phyloP scores from a whole-genome alignment of 768 basidiomycete species.

The Coprinopsis sp. region DNA sequence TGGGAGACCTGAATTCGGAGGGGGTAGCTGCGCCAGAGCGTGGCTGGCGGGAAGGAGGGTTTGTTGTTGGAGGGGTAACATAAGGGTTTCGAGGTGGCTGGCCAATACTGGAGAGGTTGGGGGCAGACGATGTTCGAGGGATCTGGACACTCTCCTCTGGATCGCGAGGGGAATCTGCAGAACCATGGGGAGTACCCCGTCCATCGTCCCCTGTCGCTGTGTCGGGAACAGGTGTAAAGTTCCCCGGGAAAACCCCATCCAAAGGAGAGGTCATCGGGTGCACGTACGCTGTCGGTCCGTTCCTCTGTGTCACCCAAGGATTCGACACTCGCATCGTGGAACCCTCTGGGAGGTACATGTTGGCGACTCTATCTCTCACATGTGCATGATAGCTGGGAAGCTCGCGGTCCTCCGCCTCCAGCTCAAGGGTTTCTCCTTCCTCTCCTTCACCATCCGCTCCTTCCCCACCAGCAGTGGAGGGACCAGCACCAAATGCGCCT shows the following conservation, averaged over 20 bases:
- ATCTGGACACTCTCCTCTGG: too few species aligned
- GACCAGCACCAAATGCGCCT: constrained; percentile 8
- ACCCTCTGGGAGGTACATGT: constrained; percentile 63
- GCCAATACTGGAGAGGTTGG: too few species aligned
- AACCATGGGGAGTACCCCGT: too few species aligned
- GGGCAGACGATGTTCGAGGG: too few species aligned
- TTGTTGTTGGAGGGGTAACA: too few species aligned
- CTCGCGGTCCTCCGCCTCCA: constrained; percentile 59
- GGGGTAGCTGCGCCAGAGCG: too few species aligned
- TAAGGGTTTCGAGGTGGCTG: too few species aligned
- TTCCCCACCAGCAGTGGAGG: constrained; percentile 28
- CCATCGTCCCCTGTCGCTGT: too few species aligned
- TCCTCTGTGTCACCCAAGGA: constrained; percentile 48
- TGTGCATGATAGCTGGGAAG: constrained; percentile 89
- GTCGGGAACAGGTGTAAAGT: too few species aligned
- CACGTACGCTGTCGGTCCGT: constrained; percentile 21
- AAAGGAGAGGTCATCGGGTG: constrained; percentile 5
- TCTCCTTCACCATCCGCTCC: constrained; percentile 37
- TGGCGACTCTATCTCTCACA: constrained; percentile 84
- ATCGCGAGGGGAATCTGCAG: too few species aligned
- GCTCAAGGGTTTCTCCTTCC: constrained; percentile 9
- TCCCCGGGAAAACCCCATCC: too few species aligned
- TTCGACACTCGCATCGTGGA: constrained; percentile 61
- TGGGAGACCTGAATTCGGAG: neutral
- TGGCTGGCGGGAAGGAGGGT: too few species aligned